phyloP scores from a whole-genome alignment of 805 yeast species.

The Middelhovenomyces tepae region DNA sequence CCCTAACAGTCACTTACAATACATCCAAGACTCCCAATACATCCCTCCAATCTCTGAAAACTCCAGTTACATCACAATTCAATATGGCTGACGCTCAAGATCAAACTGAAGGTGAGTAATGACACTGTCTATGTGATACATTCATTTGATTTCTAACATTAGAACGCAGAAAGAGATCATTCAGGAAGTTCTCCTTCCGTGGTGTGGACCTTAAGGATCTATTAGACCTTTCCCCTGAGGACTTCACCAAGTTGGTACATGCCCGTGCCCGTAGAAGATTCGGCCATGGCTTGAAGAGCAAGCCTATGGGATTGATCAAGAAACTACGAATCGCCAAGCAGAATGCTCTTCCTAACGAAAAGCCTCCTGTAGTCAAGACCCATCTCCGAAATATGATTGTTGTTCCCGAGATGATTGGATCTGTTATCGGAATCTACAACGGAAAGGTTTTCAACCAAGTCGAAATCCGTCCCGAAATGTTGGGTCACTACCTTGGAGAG shows the following conservation, averaged over 20 bases:
- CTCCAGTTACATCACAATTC: conserved; percentile 1
- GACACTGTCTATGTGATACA: background rate
- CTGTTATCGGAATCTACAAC: conserved; percentile 97
- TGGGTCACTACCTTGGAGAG: conserved; percentile 99
- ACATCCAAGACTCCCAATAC: conserved; percentile 1
- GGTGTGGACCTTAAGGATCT: conserved; percentile 96
- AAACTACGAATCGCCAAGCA: conserved; percentile 96
- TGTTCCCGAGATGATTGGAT: conserved; percentile 99
- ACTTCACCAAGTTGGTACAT: conserved; percentile 90
- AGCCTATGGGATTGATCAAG: conserved; percentile 93
- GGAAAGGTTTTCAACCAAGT: conserved; percentile 99
- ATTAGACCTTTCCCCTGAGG: conserved; percentile 90
- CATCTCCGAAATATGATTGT: conserved; percentile 98
- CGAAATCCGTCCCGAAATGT: conserved; percentile 99
- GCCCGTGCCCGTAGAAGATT: conserved; percentile 99
- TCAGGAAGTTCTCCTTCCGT: conserved; percentile 96
- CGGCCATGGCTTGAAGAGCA: conserved; percentile 92
- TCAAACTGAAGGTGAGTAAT: conserved; percentile 4
- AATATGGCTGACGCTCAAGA: conserved; percentile 19
- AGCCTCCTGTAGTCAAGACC: conserved; percentile 97
- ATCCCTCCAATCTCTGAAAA: conserved; percentile 1
- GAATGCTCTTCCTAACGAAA: conserved; percentile 77
- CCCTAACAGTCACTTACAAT: no score
- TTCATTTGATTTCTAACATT: conserved; percentile 3
- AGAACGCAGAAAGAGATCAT: conserved; percentile 50